Conservation (phyloP, 495 filamentous ascomycete species). For the Podospora fimiseda region DNA sequence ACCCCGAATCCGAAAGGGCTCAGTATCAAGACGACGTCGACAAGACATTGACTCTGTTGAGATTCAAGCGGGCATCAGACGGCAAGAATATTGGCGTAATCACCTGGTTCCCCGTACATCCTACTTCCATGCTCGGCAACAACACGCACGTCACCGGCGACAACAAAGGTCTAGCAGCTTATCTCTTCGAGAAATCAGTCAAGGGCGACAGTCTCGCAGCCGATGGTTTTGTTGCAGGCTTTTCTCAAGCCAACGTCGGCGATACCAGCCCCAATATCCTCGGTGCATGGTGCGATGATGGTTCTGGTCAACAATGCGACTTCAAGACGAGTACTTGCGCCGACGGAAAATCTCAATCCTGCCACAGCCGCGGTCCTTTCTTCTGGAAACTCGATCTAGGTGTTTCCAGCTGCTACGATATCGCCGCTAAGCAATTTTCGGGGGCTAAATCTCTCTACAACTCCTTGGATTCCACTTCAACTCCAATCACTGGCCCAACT, state of each 20-base stretch:
- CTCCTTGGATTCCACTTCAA: conserved; percentile 37
- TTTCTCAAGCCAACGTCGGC: conserved; percentile 90
- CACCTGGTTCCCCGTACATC: conserved; percentile 90
- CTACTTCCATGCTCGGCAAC: conserved; percentile 85
- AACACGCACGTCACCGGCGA: conserved; percentile 91
- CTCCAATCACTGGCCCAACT: conserved; percentile 39
- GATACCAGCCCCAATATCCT: conserved; percentile 86
- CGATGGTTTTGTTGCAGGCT: conserved; percentile 74
- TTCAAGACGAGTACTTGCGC: conserved; percentile 74
- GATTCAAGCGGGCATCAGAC: conserved; percentile 58
- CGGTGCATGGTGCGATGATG: conserved; percentile 77
- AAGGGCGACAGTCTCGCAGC: conserved; percentile 37
- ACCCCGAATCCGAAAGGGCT: conserved; percentile 72
- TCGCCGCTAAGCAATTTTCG: conserved; percentile 59
- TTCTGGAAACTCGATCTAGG: conserved; percentile 66
- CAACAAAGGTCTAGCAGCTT: conserved; percentile 89
- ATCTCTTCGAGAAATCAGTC: conserved; percentile 73
- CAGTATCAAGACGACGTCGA: conserved; percentile 68
- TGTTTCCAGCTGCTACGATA: conserved; percentile 67
- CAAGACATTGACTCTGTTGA: conserved; percentile 77
- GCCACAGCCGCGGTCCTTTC: conserved; percentile 74
- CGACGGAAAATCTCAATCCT: conserved; percentile 59
- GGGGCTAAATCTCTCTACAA: conserved; percentile 57
- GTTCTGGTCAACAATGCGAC: conserved; percentile 56
- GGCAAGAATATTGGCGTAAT: conserved; percentile 68